Evolutionary conservation across 2,329 filamentous ascomycete species (phyloP).

Genomic region (Fonsecaea pedrosoi): DNA sequence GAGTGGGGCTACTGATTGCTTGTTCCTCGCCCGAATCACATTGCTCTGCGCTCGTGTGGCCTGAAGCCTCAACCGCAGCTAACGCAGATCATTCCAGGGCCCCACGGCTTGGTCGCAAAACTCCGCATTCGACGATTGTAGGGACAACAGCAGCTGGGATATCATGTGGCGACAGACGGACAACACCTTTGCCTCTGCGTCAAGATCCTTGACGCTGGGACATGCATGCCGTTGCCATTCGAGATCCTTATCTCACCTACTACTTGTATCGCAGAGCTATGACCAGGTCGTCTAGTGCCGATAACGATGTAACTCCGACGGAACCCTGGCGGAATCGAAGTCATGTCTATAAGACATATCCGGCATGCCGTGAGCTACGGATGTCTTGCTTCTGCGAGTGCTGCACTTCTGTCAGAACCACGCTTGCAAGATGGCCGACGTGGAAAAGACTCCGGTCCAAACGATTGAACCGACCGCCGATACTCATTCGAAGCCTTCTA

Average conservation of each 20-base stretch:
- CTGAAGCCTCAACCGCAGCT: neutral
- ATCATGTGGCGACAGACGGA: neutral
- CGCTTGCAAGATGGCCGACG: constrained; percentile 22
- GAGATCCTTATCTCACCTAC: neutral
- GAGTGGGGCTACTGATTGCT: neutral
- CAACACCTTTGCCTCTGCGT: constrained; percentile 5
- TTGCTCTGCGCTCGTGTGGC: constrained; percentile 7
- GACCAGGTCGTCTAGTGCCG: neutral
- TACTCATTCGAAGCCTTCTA: neutral
- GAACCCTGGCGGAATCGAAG: neutral
- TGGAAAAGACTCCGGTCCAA: constrained; percentile 24
- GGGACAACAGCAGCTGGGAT: neutral
- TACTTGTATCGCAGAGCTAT: neutral
- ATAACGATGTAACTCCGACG: neutral
- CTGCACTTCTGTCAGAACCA: neutral
- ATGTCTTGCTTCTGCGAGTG: neutral
- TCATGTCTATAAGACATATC: neutral
- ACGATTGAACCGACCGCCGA: constrained; percentile 18
- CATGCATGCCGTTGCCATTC: neutral
- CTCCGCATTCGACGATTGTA: neutral
- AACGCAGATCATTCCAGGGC: constrained; percentile 6
- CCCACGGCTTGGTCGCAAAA: constrained; percentile 1
- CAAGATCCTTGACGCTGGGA: neutral
- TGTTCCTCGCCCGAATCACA: constrained; percentile 13
- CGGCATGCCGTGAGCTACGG: neutral